Evolutionary conservation across 768 basidiomycete species (phyloP).

Genomic region (Hygrophorus russula): DNA sequence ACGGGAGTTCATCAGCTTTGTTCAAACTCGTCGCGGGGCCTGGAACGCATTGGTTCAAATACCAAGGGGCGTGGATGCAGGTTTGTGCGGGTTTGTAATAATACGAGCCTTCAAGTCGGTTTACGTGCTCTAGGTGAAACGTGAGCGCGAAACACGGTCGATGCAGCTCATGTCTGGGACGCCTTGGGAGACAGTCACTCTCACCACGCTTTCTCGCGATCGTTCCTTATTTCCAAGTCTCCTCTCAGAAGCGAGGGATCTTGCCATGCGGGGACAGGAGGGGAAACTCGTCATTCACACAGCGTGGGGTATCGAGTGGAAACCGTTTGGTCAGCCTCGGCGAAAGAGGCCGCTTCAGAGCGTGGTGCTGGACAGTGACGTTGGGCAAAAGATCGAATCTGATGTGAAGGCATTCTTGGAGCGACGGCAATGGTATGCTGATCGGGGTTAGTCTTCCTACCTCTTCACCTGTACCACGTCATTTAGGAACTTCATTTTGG

Average conservation of each 20-base stretch:
- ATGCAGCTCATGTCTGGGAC: constrained; percentile 85
- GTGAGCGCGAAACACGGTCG: constrained; percentile 87
- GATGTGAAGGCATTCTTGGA: constrained; percentile 78
- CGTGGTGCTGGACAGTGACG: constrained; percentile 75
- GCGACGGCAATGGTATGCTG: constrained; percentile 89
- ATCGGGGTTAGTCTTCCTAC: constrained; percentile 55
- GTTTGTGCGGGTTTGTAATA: constrained; percentile 25
- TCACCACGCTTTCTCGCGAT: constrained; percentile 87
- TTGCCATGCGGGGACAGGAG: constrained; percentile 78
- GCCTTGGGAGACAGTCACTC: constrained; percentile 95
- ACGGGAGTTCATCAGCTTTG: constrained; percentile 80
- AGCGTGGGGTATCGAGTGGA: constrained; percentile 95
- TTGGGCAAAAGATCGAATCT: constrained; percentile 72
- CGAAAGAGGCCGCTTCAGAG: constrained; percentile 78
- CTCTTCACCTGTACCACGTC: constrained; percentile 1
- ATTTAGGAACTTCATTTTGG: constrained; percentile 1
- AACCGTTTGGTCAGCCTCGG: constrained; percentile 87
- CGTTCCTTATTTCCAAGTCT: constrained; percentile 69
- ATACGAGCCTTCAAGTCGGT: neutral
- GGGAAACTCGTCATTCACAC: constrained; percentile 95
- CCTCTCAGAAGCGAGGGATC: constrained; percentile 79
- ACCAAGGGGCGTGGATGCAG: constrained; percentile 92
- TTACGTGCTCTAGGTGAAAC: constrained; percentile 56
- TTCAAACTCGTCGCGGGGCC: constrained; percentile 96
- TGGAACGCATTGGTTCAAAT: constrained; percentile 88